Evolutionary conservation across 768 basidiomycete species (phyloP), one percentile per base, ranked within the genome.

Genomic region (Polyporus arcularius): DNA sequence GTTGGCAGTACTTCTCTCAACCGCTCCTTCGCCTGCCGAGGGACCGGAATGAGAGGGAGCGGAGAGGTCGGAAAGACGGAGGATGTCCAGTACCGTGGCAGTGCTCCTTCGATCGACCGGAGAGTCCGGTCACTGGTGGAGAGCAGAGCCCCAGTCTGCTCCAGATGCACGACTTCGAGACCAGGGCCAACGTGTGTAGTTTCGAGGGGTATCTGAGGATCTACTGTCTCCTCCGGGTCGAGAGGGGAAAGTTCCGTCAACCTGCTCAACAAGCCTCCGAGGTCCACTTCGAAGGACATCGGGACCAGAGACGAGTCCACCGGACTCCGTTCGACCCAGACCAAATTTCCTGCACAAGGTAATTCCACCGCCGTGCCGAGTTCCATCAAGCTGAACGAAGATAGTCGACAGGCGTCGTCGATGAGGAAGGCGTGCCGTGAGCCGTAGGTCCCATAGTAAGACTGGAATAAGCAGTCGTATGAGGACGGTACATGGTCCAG

Each of bases 11-110:
- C 76, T 9, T 79, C 70, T 46, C 81, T 77, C 39, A 94, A 78
- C 58, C 81, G 81, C 3, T 80, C 74, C 26, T 84, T 70, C 16
- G 86, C 83, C 5, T 79, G 69, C 14, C 78, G 63, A 0, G 86
- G 84, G 18, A 94, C 86, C 26, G 88, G 81, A 16, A 80, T 61
- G 67, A 80, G 80, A 0, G 80, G 46, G 8, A 79, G 63, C 11
- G 88, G 85, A 0, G 65, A 62, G 4, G 70, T 54, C 3, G 90
- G 86, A n/a, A 95, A 73, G 1, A 84, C 75, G 16, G 82, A 82
- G 16, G 87, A 82, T 62, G 85, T 90, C 84, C 90, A 90, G 75
- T 83, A 87, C 11, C 78, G 79, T 1, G 91, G 93, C 63, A 94
- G 76, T 12, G 68, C 68, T 46, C 69, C 67, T 42, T 80, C 82